phyloP scores from a whole-genome alignment of 345 rosid genomes.

The Dipteronia sinensis region DNA sequence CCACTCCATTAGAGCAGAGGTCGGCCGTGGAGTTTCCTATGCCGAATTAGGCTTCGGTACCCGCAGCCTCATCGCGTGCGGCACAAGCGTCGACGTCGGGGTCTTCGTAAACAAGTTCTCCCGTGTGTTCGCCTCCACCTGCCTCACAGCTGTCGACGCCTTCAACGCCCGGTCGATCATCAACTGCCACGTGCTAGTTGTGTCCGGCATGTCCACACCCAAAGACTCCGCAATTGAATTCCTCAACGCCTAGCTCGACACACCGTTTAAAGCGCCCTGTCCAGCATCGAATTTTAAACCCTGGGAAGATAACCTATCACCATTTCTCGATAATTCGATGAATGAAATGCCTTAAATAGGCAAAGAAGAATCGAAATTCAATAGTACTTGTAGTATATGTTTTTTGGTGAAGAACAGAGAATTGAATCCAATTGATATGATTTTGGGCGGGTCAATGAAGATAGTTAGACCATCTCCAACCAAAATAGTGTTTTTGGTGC shows the following conservation, averaged over 20 bases:
- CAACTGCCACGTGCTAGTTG: conserved; percentile 77
- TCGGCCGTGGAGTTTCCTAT: conserved; percentile 76
- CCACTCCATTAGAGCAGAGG: conserved; percentile 78
- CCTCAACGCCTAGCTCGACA: conserved; percentile 63
- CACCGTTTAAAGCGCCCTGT: conserved; percentile 80
- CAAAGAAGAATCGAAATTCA: not conserved
- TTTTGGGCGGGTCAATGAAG: conserved; percentile 92
- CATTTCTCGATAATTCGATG: conserved; percentile 56
- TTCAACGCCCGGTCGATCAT: conserved; percentile 74
- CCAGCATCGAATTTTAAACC: conserved; percentile 62
- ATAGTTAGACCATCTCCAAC: too few relatives aligned
- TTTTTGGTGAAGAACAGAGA: conserved; percentile 65
- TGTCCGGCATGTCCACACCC: conserved; percentile 62
- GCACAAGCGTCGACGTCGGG: conserved; percentile 78
- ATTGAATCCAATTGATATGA: conserved; percentile 57
- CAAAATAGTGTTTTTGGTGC: too few relatives aligned
- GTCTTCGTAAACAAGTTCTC: conserved; percentile 91
- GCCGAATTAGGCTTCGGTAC: conserved; percentile 35
- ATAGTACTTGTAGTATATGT: conserved; percentile 52
- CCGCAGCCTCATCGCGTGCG: conserved; percentile 77
- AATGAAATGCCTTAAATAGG: conserved; percentile 61
- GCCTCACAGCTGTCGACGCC: conserved; percentile 69
- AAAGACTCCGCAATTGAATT: conserved; percentile 61
- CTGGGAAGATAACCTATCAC: conserved; percentile 57
- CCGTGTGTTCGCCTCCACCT: conserved; percentile 75